phyloP scores from a whole-genome alignment of 2,329 filamentous ascomycete species.

The Chlorencoelia australis region DNA sequence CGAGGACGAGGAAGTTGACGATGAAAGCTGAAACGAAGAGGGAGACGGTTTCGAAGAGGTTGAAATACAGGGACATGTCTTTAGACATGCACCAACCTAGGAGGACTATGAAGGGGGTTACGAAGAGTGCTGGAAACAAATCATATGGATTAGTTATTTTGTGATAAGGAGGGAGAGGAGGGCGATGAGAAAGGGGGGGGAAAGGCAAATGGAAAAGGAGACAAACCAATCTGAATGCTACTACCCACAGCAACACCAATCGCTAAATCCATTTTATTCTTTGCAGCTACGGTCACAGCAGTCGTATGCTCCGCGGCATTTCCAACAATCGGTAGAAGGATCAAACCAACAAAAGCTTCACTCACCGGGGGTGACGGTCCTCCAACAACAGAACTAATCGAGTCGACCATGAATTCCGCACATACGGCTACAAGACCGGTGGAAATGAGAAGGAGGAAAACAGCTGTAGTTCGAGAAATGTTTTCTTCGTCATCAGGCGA shows the following conservation, averaged over 20 bases:
- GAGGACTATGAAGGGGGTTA: slow-evolving; percentile 60
- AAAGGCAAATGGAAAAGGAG: too few species aligned
- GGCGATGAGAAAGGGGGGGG: too few species aligned
- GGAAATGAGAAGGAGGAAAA: slow-evolving; percentile 52
- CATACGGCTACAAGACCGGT: slow-evolving; percentile 58
- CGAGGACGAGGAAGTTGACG: slow-evolving; percentile 78
- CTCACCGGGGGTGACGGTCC: slow-evolving; percentile 43
- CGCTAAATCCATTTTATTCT: slow-evolving; percentile 68
- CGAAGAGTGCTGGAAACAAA: slow-evolving; percentile 46
- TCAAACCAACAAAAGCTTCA: slow-evolving; percentile 61
- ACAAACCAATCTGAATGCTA: slow-evolving; percentile 55
- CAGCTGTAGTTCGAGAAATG: slow-evolving; percentile 44
- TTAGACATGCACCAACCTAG: slow-evolving; percentile 59
- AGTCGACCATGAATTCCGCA: slow-evolving; percentile 60
- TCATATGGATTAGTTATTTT: slow-evolving; percentile 1
- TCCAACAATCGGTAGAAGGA: slow-evolving; percentile 62
- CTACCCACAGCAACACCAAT: slow-evolving; percentile 63
- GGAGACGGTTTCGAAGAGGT: slow-evolving; percentile 79
- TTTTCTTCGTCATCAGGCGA: slow-evolving; percentile 33
- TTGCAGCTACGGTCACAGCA: slow-evolving; percentile 58
- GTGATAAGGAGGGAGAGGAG: neutral
- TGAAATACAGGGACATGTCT: slow-evolving; percentile 75
- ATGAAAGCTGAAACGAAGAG: slow-evolving; percentile 78
- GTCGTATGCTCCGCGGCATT: slow-evolving; percentile 68
- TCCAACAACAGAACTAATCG: slow-evolving; percentile 52